Base-by-base conservation (phyloP, 1,139 yeast species). In the Geotrichum fermentans region DNA sequence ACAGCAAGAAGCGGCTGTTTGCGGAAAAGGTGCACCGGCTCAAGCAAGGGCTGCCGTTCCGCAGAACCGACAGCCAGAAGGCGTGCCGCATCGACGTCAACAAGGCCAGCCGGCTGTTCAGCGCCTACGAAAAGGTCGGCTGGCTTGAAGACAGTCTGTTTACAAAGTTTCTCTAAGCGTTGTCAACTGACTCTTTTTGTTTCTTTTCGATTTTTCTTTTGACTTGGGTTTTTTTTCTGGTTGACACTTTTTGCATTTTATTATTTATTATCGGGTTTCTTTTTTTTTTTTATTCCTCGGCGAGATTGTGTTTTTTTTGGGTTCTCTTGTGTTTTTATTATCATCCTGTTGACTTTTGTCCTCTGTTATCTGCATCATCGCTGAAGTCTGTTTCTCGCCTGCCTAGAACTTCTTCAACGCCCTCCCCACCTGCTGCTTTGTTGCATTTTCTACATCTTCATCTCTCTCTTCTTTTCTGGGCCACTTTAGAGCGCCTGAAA, bases 41-140 rank as follows among this genome's bases (percentile, higher is more conserved):
- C 63, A 80, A 79, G 62, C 74, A 74, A 51, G 87, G 86, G 30
- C 75, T 84, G 66, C 95, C 94, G 40, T 92, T 92, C 70, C 82
- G 97, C 71, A 81, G 97, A 70, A 92, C 97, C 0, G 98, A 92
- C 67, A 95, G 97, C 13, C 97, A 92, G 69, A 90, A 92, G 73
- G 96, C 97, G 8, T 90, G 97, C 66, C 80, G 96, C 58, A 90
- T 92, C 56, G 98, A 92, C 68, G 98, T 92, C 50, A 92, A 92
- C 69, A 92, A 92, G 69, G 97, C 97, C 1, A 83, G 95, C 49
- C 76, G 97, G 59, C 72, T 92, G 52, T 92, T 81, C 73, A 94
- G 95, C 29, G 94, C 97, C 28, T 92, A 81, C 66, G 97, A 92
- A 68, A 85, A 83, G 68, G 95, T 87, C 37, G 97, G 97, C 43